Evolutionary conservation across 177 flowering plant genomes (phyloP).

Genomic region (Telopea speciosissima): DNA sequence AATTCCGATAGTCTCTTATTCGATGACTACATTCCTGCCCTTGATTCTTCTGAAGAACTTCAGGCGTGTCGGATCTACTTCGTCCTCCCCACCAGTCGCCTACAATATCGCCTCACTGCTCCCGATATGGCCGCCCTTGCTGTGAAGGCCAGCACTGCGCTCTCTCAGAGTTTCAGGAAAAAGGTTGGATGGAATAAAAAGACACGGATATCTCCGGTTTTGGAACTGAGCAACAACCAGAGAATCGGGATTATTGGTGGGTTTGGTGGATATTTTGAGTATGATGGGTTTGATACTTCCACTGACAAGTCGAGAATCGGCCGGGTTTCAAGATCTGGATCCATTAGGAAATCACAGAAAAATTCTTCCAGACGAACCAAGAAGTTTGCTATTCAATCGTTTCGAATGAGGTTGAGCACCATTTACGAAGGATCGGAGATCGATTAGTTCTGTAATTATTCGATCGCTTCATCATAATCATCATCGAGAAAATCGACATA

Average conservation of each 20-base stretch:
- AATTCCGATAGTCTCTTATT: too few relatives aligned
- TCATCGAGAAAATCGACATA: too few relatives aligned
- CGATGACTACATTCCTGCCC: conserved; percentile 44
- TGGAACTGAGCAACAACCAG: not conserved
- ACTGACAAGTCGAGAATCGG: not conserved
- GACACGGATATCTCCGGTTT: not conserved
- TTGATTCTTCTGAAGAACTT: conserved; percentile 33
- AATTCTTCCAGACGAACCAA: conserved; percentile 20
- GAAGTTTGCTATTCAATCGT: conserved; percentile 15
- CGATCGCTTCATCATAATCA: too few relatives aligned
- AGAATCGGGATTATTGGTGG: not conserved
- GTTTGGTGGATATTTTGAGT: not conserved
- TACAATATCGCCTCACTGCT: conserved; percentile 25
- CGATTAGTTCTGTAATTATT: not conserved
- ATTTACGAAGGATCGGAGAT: conserved; percentile 15
- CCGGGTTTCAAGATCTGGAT: conserved; percentile 7
- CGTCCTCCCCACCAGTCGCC: conserved; percentile 31
- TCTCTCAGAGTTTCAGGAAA: not conserved
- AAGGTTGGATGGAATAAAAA: not conserved
- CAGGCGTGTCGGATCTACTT: conserved; percentile 62
- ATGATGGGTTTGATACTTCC: not conserved
- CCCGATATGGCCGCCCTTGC: not conserved
- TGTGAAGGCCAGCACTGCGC: not conserved
- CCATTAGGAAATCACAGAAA: conserved; percentile 17
- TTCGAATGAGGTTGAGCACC: conserved; percentile 4